Base-by-base conservation (phyloP, 495 filamentous ascomycete genomes). In the Penicillium parvum region DNA sequence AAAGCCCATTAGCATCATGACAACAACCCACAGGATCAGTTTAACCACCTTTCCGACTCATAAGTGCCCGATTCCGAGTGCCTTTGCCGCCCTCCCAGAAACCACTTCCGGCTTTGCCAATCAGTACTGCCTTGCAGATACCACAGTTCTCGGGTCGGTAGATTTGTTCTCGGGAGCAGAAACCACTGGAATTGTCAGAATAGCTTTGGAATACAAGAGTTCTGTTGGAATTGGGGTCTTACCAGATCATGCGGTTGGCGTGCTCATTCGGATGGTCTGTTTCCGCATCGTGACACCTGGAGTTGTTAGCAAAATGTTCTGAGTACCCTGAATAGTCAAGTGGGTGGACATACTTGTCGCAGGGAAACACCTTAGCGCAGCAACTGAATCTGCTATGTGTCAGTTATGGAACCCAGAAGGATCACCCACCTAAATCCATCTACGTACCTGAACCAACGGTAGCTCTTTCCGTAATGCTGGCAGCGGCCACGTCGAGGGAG, bases 61-160 rank as follows among this genome's bases (percentile, higher is more conserved):
- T 88, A 45, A 74, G 58, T 14, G 58, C 61, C 58, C 72, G 78
- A 60, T 86, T 83, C 37, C 86, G 65, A n/a, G 84, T 91, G 7
- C 88, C 88, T 60, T 87, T 90, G 2, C 90, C 90, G 11, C 89
- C 90, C 66, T 96, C 90, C 90, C 90, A 95, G 59, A 87, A 96
- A 6, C 88, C 89, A 43, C 70, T 79, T 0, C 85, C 84, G 17
- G 67, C 71, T 49, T 78, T 81, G 4, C 86, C 81, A n/a, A 88
- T 71, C 1, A 95, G 74, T 15, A 68, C 73, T n/a, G 82, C 66
- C 47, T 79, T 84, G 58, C 90, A 96, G 36, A 89, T 78, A 0
- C 69, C 75, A 52, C 90, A 96, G 36, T 84, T 83, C 53, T 94
- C 87, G 0, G 84, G 83, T 26, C 81, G 66, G 60, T 86, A 95